phyloP scores from a whole-genome alignment of 2,329 filamentous ascomycete genomes.

The Leptoxyphium fumago region DNA sequence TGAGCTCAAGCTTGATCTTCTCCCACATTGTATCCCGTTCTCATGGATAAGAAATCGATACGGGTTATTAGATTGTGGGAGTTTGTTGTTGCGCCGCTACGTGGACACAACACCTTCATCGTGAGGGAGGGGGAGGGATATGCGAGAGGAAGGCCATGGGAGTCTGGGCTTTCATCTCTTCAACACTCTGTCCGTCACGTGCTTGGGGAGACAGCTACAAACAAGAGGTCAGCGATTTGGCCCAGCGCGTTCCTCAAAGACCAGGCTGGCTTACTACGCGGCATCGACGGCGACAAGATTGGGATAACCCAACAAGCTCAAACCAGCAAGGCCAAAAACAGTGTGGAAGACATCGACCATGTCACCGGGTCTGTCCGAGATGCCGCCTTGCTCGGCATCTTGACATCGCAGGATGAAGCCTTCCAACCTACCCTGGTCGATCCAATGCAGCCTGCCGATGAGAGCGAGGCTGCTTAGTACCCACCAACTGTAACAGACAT shows the following conservation, averaged over 20 bases:
- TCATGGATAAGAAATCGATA: slow-evolving; percentile 32
- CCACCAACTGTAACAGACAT: slow-evolving; percentile 99
- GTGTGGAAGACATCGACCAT: slow-evolving; percentile 98
- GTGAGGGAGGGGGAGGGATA: too few relatives aligned
- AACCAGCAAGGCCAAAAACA: slow-evolving; percentile 70
- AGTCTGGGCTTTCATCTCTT: slow-evolving; percentile 15
- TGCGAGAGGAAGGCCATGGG: not conserved
- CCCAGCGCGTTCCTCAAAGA: not conserved
- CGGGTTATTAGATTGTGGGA: slow-evolving; percentile 61
- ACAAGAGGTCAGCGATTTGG: not conserved
- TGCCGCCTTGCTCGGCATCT: slow-evolving; percentile 67
- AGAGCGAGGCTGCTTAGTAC: slow-evolving; percentile 84
- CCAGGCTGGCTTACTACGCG: slow-evolving; percentile 48
- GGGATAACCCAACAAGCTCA: slow-evolving; percentile 68
- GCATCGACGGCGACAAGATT: slow-evolving; percentile 72
- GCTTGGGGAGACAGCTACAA: slow-evolving; percentile 38
- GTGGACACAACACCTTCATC: too few relatives aligned
- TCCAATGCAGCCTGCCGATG: slow-evolving; percentile 80
- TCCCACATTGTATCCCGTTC: slow-evolving; percentile 58
- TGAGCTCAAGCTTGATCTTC: slow-evolving; percentile 35
- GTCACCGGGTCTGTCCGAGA: slow-evolving; percentile 80
- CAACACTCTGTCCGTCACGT: slow-evolving; percentile 46
- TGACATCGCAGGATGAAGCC: slow-evolving; percentile 79
- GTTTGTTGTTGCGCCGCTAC: slow-evolving; percentile 14
- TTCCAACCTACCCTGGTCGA: slow-evolving; percentile 66